A percentile compares a stretch with the other conserved stretches of the same genome.
phyloP scores from a whole-genome alignment of 179 eudicot genomes.

The Camellia oleifera region DNA sequence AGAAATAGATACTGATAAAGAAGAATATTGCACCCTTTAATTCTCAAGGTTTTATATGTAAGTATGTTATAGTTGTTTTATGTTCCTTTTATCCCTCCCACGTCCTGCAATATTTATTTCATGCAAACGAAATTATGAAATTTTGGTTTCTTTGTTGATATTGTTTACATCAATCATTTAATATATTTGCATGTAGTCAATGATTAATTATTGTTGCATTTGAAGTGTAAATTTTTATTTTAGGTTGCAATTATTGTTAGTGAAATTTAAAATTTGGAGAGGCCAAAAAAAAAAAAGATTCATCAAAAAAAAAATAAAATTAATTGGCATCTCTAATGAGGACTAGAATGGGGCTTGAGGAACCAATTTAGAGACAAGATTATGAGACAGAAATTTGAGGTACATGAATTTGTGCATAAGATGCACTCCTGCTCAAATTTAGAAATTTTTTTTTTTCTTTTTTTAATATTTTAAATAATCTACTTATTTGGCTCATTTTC shows the following conservation, averaged over 20 bases:
- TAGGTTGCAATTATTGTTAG: neutral
- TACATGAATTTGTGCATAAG: neutral
- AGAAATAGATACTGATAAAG: neutral
- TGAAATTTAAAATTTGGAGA: neutral
- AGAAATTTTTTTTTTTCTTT: neutral
- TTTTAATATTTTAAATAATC: no score
- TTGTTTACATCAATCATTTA: neutral
- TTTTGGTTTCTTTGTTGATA: neutral
- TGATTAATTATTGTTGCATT: neutral
- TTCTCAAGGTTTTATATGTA: no score
- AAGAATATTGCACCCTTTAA: neutral
- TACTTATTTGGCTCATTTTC: no score
- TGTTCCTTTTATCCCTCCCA: neutral
- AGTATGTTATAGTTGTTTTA: neutral
- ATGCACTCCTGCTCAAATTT: neutral
- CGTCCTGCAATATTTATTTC: neutral
- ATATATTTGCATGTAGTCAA: no score
- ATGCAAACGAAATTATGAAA: neutral
- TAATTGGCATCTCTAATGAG: neutral
- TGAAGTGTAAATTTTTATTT: neutral
- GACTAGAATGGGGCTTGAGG: neutral
- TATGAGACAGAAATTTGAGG: neutral
- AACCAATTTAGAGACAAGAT: neutral
- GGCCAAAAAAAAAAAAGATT: neutral
- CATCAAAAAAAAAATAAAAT: neutral